phyloP scores from a whole-genome alignment of 768 basidiomycete species.

The Collybiopsis confluens region DNA sequence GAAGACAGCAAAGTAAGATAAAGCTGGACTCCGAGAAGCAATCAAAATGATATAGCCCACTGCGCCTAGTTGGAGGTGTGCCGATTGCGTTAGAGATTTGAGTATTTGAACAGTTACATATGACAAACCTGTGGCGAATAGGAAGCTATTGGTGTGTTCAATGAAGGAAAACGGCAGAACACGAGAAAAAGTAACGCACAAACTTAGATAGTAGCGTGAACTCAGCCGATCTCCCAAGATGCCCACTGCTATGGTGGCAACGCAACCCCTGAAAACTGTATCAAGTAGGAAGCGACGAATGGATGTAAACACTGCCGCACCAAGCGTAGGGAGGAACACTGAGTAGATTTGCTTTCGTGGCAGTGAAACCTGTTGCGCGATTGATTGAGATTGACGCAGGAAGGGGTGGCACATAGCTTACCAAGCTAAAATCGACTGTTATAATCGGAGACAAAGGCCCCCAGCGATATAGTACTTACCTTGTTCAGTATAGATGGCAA shows the following conservation, averaged over 20 bases:
- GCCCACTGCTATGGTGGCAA: slow-evolving; percentile 60
- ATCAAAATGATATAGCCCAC: slow-evolving; percentile 68
- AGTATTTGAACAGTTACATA: neutral
- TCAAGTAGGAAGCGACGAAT: no score
- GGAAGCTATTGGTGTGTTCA: neutral
- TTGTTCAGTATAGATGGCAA: slow-evolving; percentile 52
- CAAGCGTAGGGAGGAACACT: slow-evolving; percentile 77
- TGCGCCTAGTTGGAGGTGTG: slow-evolving; percentile 26
- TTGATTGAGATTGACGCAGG: slow-evolving; percentile 1
- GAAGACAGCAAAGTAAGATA: slow-evolving; percentile 73
- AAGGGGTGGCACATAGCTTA: neutral
- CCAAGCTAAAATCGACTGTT: neutral
- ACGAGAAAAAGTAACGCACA: slow-evolving; percentile 36
- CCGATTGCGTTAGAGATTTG: neutral
- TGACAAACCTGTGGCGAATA: slow-evolving; percentile 9
- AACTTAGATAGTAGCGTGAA: slow-evolving; percentile 54
- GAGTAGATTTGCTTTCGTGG: slow-evolving; percentile 67
- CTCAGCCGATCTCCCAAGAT: slow-evolving; percentile 58
- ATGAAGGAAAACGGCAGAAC: neutral
- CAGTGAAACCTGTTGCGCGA: slow-evolving; percentile 44
- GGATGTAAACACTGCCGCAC: slow-evolving; percentile 10
- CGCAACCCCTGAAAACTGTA: slow-evolving; percentile 35
- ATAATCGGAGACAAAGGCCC: neutral
- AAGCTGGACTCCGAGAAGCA: slow-evolving; percentile 48
- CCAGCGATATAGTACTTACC: slow-evolving; percentile 28